Percentiles rank a stretch among this genome's conserved stretches.
Evolutionary conservation across 176 grass and related monocot species (phyloP).

Genomic region (Lolium perenne): DNA sequence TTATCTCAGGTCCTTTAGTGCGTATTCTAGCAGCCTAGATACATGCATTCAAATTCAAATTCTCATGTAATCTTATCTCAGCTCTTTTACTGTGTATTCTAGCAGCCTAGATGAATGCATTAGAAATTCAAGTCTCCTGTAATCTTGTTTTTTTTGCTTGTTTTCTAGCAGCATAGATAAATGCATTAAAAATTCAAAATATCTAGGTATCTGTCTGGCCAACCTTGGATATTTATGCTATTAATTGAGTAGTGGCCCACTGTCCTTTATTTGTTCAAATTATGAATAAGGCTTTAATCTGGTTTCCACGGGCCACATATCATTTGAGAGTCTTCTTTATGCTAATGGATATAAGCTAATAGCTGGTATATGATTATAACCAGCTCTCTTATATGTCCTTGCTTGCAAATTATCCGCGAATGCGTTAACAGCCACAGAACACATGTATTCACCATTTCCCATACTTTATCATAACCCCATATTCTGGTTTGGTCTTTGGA

Average conservation of each 20-base stretch:
- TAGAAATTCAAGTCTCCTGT: neutral
- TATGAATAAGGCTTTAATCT: neutral
- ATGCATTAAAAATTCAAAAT: neutral
- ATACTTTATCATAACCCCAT: slow-evolving; percentile 14
- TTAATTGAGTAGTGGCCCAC: slow-evolving; percentile 13
- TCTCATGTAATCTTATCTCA: neutral
- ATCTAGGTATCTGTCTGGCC: neutral
- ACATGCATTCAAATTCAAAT: neutral
- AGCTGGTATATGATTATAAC: neutral
- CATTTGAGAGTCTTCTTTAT: slow-evolving; percentile 19
- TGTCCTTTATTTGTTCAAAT: slow-evolving; percentile 16
- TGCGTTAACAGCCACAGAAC: neutral
- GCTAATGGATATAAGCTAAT: neutral
- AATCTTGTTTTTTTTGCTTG: no score
- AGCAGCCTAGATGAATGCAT: slow-evolving; percentile 9
- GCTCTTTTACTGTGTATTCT: slow-evolving; percentile 25
- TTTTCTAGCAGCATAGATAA: neutral
- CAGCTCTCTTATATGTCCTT: slow-evolving; percentile 3
- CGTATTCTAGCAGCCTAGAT: slow-evolving; percentile 21
- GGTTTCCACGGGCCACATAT: neutral
- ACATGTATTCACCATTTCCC: slow-evolving; percentile 20
- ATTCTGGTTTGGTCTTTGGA: slow-evolving; percentile 15
- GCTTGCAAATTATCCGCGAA: neutral
- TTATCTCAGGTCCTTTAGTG: neutral
- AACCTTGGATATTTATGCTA: slow-evolving; percentile 4